Conservation (phyloP, 257 asterid genomes). For the Capsicum chinense region DNA sequence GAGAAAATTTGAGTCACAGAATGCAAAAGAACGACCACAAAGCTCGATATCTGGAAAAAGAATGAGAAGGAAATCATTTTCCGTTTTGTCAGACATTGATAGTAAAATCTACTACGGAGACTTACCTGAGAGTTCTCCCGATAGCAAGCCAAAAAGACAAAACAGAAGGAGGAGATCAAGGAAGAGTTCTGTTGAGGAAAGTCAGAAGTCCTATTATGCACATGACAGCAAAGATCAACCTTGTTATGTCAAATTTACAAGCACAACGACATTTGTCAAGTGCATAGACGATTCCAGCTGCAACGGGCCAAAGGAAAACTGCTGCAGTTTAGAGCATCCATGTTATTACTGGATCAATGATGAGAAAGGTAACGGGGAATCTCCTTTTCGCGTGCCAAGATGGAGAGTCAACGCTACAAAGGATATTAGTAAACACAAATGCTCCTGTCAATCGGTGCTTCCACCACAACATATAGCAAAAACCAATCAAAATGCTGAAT, state of each 20-base stretch:
- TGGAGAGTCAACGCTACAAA: conserved; percentile 2
- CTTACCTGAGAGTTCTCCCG: conserved; percentile 30
- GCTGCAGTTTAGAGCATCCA: conserved; percentile 38
- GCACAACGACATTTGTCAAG: conserved; percentile 15
- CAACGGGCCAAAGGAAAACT: conserved; percentile 9
- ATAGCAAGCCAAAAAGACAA: conserved; percentile 31
- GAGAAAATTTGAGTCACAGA: not conserved
- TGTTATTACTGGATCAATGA: conserved; percentile 32
- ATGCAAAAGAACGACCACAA: conserved; percentile 31
- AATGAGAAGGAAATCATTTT: conserved; percentile 47
- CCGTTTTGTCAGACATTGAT: conserved; percentile 40
- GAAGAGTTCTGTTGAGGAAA: conserved; percentile 32
- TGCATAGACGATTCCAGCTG: not conserved
- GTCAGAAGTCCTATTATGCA: not conserved
- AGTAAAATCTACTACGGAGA: conserved; percentile 53
- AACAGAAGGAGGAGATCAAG: conserved; percentile 32
- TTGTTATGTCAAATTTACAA: conserved; percentile 29
- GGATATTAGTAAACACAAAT: not conserved
- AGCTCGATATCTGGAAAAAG: conserved; percentile 37
- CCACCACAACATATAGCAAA: conserved; percentile 4
- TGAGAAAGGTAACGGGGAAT: not conserved
- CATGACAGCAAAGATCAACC: conserved; percentile 29
- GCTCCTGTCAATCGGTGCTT: conserved; percentile 1
- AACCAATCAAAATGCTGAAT: not conserved
- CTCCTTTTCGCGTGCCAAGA: conserved; percentile 16